Conservation (phyloP, 2,329 filamentous ascomycete genomes). For the Passalora sequoiae region DNA sequence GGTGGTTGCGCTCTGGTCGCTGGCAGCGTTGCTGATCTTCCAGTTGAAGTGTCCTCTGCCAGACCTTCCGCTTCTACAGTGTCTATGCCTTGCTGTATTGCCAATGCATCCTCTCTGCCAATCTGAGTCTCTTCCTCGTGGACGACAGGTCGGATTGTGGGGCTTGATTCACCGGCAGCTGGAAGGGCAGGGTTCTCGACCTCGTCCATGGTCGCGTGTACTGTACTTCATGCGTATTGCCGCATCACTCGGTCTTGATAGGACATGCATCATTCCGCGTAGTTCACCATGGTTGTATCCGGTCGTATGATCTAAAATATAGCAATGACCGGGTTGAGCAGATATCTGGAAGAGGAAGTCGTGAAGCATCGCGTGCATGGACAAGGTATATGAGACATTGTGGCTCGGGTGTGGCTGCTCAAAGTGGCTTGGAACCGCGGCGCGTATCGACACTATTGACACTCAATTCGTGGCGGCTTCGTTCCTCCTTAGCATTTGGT, state of each 20-base stretch:
- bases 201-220: constrained; percentile 32
- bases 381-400: not conserved
- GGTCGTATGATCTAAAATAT: too few relatives aligned
- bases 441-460: too few relatives aligned
- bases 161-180: constrained; percentile 32
- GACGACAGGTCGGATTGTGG: constrained; percentile 27
- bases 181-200: constrained; percentile 35
- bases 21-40: constrained; percentile 18
- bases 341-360: too few relatives aligned
- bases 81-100: constrained; percentile 12
- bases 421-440: too few relatives aligned
- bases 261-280: not conserved
- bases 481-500: too few relatives aligned
- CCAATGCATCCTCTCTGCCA: constrained; percentile 8
- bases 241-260: not conserved
- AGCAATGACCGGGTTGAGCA: too few relatives aligned
- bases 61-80: constrained; percentile 16
- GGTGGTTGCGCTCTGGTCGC: constrained; percentile 19
- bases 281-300: too few relatives aligned
- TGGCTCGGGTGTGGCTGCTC: constrained; percentile 1
- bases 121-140: constrained; percentile 17
- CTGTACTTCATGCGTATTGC: not conserved
- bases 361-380: not conserved
- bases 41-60: constrained; percentile 14
- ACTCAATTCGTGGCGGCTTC: too few relatives aligned